Base-by-base conservation (phyloP, 2,329 filamentous ascomycete species). In the Fusarium sambucinum region DNA sequence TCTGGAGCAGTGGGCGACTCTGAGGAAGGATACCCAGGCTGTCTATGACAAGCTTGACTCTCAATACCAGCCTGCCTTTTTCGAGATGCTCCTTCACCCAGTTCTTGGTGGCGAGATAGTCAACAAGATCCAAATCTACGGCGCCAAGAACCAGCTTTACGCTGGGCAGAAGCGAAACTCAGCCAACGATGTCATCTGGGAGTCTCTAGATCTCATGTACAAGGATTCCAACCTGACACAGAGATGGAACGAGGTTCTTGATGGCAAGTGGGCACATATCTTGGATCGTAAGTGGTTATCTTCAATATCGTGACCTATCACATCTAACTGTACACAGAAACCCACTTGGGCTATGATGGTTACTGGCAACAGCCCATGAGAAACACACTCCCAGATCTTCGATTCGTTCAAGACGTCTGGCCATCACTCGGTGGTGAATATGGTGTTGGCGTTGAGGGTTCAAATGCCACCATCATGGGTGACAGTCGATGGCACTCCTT, bases 291-390 rank as follows among this genome's bases (percentile, higher is more conserved):
- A 57, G 64, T 62, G 6, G 4, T 23, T 0, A 17, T 6, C 8
- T 5, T 3, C 17, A 7, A 19, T 0, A 1, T 8, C 16, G 2
- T 1, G 7, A 13, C 3, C 30, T 8, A 19, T 13, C 16, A 5
- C 1, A 3, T 0, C 59, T 68, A 1, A 68, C 40, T 13, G 0
- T 17, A 1, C 9, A 1, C 35, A 80, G 79, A 86, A 79, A 86
- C 84, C 0, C 86, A 87, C 68, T 76, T 87, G 11, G 84, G 85
- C 21, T 87, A 85, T 46, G 80, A 85, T 53, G 82, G 80, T 0
- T 75, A 76, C 75, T 87, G 89, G 89, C 90, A 92, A 77, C 90
- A 92, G 74, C 89, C 90, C 2, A 92, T 92, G 90, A 82, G 89
- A 33, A 90, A 92, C 73, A 85, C 85, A 0, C 83, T 90, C 2